Conservation (phyloP, 768 basidiomycete species). For the Lactarius akahatsu region DNA sequence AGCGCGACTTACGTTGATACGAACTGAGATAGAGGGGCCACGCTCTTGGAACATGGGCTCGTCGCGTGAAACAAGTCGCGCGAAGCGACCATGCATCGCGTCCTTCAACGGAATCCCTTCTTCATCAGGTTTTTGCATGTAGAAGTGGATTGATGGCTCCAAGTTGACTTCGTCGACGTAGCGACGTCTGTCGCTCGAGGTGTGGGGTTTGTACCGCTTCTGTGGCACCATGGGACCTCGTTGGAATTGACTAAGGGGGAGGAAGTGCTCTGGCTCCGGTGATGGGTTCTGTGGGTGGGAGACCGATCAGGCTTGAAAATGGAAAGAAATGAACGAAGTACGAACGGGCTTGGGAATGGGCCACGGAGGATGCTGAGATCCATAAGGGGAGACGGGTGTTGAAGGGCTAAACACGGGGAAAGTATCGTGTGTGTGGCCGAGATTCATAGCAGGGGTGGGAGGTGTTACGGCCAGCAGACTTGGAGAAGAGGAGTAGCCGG, state of each 20-base stretch:
- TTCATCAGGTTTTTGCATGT: constrained; percentile 50
- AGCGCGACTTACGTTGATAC: constrained; percentile 56
- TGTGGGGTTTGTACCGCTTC: constrained; percentile 70
- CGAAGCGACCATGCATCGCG: constrained; percentile 59
- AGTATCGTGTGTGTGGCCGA: constrained; percentile 5
- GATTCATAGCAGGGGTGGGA: constrained; percentile 15
- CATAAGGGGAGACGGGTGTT: constrained; percentile 23
- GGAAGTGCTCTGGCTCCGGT: constrained; percentile 23
- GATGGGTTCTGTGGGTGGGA: constrained; percentile 2
- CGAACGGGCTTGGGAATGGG: constrained; percentile 7
- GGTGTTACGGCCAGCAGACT: constrained; percentile 18
- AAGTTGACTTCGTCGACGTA: constrained; percentile 72
- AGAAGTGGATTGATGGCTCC: constrained; percentile 64
- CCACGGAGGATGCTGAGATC: neutral
- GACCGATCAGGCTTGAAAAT: constrained; percentile 1
- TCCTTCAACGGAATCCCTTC: constrained; percentile 64
- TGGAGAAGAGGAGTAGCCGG: constrained; percentile 24
- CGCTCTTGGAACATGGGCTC: constrained; percentile 67
- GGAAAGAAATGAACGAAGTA: neutral
- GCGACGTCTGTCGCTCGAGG: constrained; percentile 70
- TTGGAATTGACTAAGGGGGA: constrained; percentile 26
- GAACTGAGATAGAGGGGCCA: constrained; percentile 78
- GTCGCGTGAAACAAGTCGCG: constrained; percentile 55
- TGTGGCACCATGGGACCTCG: constrained; percentile 58
- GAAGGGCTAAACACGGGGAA: neutral